Conservation (phyloP, 148 eudicot species). For the Rhododendron simsii region DNA sequence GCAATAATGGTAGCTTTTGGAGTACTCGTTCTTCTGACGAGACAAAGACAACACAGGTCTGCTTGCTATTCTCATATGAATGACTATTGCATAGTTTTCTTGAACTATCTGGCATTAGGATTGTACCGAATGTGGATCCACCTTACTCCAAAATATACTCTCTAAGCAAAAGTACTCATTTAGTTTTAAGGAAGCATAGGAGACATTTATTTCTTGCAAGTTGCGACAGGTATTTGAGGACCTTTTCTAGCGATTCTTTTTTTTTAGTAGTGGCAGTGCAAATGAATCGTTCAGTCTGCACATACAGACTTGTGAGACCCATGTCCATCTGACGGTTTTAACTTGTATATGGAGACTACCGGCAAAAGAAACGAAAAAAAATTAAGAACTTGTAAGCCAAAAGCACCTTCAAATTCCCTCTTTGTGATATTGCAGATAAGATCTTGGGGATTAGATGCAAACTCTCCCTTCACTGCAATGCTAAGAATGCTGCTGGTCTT, state of each 20-base stretch:
- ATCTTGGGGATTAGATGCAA: not conserved
- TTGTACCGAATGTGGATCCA: not conserved
- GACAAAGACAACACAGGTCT: slow-evolving; percentile 61
- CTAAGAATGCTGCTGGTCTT: not conserved
- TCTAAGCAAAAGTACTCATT: not conserved
- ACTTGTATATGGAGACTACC: not conserved
- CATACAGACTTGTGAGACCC: not conserved
- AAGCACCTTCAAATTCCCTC: not conserved
- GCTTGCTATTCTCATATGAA: not conserved
- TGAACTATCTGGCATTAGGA: not conserved
- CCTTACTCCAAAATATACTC: not conserved
- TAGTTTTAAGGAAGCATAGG: not conserved
- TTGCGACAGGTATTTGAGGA: not conserved
- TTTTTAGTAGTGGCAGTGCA: not conserved
- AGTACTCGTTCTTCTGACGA: slow-evolving; percentile 59
- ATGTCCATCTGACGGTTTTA: not conserved
- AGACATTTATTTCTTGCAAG: not conserved
- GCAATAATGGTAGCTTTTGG: slow-evolving; percentile 80
- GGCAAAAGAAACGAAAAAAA: not conserved
- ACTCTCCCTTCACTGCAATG: not conserved
- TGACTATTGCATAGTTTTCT: not conserved
- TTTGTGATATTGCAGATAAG: not conserved
- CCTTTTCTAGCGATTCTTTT: not conserved
- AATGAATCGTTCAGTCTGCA: not conserved
- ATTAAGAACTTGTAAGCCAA: not conserved